Conservation (phyloP, 2,329 filamentous ascomycete species). For the Neurospora sp. region DNA sequence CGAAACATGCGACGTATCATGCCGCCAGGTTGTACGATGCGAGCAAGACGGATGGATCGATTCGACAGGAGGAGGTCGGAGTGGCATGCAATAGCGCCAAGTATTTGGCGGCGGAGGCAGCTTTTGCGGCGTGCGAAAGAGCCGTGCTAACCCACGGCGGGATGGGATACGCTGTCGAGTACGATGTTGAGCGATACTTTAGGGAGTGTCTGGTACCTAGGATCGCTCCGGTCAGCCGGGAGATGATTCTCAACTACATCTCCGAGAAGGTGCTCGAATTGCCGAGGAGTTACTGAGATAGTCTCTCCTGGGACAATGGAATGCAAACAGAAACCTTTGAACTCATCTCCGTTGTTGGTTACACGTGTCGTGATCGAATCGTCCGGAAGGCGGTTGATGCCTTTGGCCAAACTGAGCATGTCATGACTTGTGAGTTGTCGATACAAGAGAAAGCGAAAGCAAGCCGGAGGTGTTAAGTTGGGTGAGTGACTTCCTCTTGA, state of each 20-base stretch:
- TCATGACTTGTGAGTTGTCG: neutral
- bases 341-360: neutral
- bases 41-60: conserved; percentile 36
- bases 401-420: neutral
- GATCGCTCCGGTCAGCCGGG: conserved; percentile 54
- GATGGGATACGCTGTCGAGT: conserved; percentile 56
- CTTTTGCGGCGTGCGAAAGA: conserved; percentile 51
- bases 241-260: conserved; percentile 71
- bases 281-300: conserved; percentile 53
- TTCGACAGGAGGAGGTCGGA: conserved; percentile 47
- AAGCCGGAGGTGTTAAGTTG: neutral
- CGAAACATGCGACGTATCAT: conserved; percentile 55
- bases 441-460: neutral
- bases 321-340: neutral
- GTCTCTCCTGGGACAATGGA: neutral
- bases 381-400: neutral
- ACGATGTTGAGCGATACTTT: conserved; percentile 56
- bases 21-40: conserved; percentile 53
- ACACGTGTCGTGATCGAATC: neutral
- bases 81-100: conserved; percentile 61
- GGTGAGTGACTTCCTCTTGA: neutral
- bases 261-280: conserved; percentile 57
- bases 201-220: conserved; percentile 55
- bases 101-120: conserved; percentile 57
- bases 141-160: conserved; percentile 50